Base-by-base conservation (phyloP, 2,329 filamentous ascomycete genomes). In the Talaromyces sp. region DNA sequence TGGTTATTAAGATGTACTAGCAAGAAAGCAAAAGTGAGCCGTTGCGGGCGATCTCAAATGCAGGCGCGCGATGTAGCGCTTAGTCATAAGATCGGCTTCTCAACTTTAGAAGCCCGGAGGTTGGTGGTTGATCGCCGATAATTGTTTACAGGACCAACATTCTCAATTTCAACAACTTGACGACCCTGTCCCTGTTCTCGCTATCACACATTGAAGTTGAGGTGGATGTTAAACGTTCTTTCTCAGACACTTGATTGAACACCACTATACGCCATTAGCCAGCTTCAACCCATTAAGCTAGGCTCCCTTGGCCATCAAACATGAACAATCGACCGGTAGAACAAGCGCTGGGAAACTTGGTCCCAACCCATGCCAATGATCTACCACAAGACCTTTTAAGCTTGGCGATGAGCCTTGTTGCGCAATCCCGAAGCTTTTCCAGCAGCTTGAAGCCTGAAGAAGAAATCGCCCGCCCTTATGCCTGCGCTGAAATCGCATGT, bases 401-500 rank as follows among this genome's bases (percentile, higher is more conserved):
- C 52, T 80, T 92, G 9, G 86, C 90, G 1, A 79, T 81, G 47
- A 90, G 87, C 8, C 78, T 96, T 6, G 82, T 95, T 40, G 86
- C 89, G 2, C 91, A 94, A 71, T 95, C 91, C 11, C 85, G 90
- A 30, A 85, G 86, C 66, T 86, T 86, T 64, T 90, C 90, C 45
- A 86, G 85, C 65, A 88, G 83, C 14, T 79, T 97, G 48, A 95
- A 91, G 69, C 82, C 86, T 3, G 90, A 95, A 51, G 91, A 96
- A 70, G 92, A 97, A 70, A 86, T 94, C 59, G 90, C 88, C n/a
- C 83, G 92, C 17, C 81, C 84, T 4, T 94, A 94, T 70, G 89
- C 88, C 3, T 96, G 91, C 70, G 89, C 90, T 13, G 87, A 96
- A 72, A 83, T 99, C 55, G 94, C 94, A 17, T 97, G 92, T 68